Conservation (phyloP, 2,329 filamentous ascomycete genomes). For the Calycina herbarum region DNA sequence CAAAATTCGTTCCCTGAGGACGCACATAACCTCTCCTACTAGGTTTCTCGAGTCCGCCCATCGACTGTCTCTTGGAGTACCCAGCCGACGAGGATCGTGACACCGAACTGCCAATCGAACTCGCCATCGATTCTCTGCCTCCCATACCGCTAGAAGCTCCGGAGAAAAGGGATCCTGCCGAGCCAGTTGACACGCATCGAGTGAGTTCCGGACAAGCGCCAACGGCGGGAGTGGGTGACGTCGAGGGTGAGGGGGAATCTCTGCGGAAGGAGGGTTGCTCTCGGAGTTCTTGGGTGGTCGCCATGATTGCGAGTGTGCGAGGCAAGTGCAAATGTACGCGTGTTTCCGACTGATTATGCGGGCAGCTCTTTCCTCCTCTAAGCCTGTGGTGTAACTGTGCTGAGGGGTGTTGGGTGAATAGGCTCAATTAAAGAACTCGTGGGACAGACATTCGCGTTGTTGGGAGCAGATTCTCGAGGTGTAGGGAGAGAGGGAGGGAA, state of each 20-base stretch:
- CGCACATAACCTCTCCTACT: slow-evolving; percentile 41
- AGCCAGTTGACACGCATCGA: slow-evolving; percentile 63
- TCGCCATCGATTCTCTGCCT: slow-evolving; percentile 55
- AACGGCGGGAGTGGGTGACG: slow-evolving; percentile 62
- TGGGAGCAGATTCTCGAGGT: neutral
- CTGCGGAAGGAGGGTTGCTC: slow-evolving; percentile 33
- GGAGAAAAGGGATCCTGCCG: slow-evolving; percentile 50
- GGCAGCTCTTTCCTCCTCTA: slow-evolving; percentile 6
- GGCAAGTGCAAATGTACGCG: slow-evolving; percentile 4
- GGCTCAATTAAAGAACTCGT: neutral
- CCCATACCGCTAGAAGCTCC: slow-evolving; percentile 38
- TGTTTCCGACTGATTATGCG: slow-evolving; percentile 22
- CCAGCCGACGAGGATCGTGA: slow-evolving; percentile 67
- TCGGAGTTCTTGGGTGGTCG: slow-evolving; percentile 34
- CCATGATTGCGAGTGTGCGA: slow-evolving; percentile 41
- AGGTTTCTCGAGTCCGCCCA: slow-evolving; percentile 40
- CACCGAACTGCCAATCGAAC: slow-evolving; percentile 47
- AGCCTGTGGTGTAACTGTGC: neutral
- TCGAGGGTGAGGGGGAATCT: slow-evolving; percentile 63
- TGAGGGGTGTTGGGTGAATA: neutral
- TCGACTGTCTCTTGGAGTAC: slow-evolving; percentile 48
- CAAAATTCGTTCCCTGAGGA: slow-evolving; percentile 60
- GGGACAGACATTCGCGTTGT: neutral
- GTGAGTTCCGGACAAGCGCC: slow-evolving; percentile 58
- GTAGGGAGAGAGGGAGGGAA: neutral